Conservation (phyloP, 2,329 filamentous ascomycete species). For the Neopestalotiopsis rosae region DNA sequence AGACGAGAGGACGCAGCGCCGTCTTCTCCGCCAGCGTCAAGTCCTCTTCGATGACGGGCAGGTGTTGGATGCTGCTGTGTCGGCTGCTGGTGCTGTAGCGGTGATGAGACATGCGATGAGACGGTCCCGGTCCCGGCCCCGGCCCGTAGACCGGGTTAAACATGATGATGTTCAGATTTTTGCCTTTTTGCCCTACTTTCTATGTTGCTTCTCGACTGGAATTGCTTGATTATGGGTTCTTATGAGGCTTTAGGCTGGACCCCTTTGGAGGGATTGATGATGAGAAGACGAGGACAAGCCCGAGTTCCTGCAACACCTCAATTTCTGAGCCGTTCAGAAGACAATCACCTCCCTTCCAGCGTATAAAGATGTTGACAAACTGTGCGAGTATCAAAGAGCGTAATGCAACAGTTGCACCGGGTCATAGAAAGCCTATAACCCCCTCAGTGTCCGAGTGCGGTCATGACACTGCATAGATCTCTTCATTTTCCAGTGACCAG, state of each 20-base stretch:
- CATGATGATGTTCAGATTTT: neutral
- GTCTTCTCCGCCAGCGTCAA: neutral
- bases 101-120: neutral
- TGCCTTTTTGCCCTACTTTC: neutral
- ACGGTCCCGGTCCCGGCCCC: neutral
- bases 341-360: neutral
- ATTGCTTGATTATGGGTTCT: neutral
- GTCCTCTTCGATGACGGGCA: neutral
- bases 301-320: neutral
- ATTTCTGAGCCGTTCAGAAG: neutral
- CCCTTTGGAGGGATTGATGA: too few species aligned
- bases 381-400: neutral
- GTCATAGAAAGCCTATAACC: too few species aligned
- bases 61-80: neutral
- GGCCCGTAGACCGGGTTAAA: neutral
- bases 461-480: too few species aligned
- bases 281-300: too few species aligned
- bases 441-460: too few species aligned
- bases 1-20: neutral
- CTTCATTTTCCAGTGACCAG: too few species aligned
- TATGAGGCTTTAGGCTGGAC: too few species aligned
- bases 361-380: neutral
- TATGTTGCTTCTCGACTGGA: neutral
- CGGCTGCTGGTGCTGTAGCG: neutral
- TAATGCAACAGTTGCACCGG: neutral